Percentiles rank a stretch among this genome's conserved stretches.
phyloP scores from a whole-genome alignment of 768 basidiomycete genomes.

The Panaeolus cyanescens region DNA sequence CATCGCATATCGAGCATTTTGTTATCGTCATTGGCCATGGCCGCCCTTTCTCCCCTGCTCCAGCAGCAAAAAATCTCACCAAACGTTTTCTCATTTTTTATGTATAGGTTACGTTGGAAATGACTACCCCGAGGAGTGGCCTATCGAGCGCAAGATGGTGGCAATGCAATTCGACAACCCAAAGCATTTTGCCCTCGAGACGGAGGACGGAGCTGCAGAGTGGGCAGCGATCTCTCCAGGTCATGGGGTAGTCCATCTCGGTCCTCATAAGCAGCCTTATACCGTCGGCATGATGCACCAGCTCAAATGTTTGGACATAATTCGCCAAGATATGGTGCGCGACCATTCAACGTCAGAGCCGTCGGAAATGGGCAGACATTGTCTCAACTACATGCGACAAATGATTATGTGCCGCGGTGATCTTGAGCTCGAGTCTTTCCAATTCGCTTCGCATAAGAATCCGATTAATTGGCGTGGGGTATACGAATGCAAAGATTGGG shows the following conservation, averaged over 20 bases:
- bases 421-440: conserved; percentile 30
- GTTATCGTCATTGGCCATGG: background rate
- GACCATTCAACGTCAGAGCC: conserved; percentile 17
- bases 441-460: conserved; percentile 33
- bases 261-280: conserved; percentile 29
- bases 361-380: conserved; percentile 26
- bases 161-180: conserved; percentile 35
- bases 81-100: conserved; percentile 4
- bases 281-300: conserved; percentile 38
- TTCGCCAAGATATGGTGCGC: conserved; percentile 31
- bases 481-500: conserved; percentile 37
- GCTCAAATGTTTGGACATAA: conserved; percentile 34
- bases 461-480: conserved; percentile 29
- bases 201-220: conserved; percentile 26
- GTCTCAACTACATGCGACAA: conserved; percentile 31
- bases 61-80: background rate
- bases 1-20: background rate
- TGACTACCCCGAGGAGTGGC: conserved; percentile 34
- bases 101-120: conserved; percentile 26
- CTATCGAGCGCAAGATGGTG: conserved; percentile 27
- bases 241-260: conserved; percentile 33
- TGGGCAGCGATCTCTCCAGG: conserved; percentile 32
- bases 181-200: conserved; percentile 28
- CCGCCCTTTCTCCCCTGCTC: background rate
- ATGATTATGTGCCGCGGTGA: conserved; percentile 34